These are phyloP conservation scores for Penicillium robsamsonii DNA, from an alignment of 495 filamentous ascomycete genomes.

Conservation along the genomic window DNA sequence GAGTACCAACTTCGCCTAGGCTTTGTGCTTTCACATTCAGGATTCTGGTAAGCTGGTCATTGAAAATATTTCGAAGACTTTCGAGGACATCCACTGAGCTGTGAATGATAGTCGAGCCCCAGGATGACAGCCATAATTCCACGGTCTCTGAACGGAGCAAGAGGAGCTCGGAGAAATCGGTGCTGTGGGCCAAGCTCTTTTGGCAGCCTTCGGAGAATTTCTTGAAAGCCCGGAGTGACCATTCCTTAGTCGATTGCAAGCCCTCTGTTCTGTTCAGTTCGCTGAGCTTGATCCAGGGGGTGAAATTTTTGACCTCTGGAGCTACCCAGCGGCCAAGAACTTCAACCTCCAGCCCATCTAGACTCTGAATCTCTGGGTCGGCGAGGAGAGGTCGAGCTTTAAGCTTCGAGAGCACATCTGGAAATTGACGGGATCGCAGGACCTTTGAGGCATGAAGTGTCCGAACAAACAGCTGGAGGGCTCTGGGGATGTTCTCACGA, in stretches of 20 bases:
- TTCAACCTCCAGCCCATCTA: constrained; percentile 78
- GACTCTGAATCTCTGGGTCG: constrained; percentile 58
- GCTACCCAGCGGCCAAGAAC: constrained; percentile 78
- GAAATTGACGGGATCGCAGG: constrained; percentile 68
- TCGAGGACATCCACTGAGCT: constrained; percentile 60
- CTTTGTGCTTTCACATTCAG: constrained; percentile 56
- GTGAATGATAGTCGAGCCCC: constrained; percentile 41
- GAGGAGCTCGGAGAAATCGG: constrained; percentile 65
- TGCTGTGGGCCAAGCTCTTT: constrained; percentile 51
- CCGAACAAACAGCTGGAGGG: constrained; percentile 68
- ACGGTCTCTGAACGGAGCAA: constrained; percentile 66
- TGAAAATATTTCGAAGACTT: constrained; percentile 65
- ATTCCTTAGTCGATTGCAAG: constrained; percentile 62
- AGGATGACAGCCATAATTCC: constrained; percentile 66
- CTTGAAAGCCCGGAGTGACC: constrained; percentile 71
- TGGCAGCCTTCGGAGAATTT: constrained; percentile 59
- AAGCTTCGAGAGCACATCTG: constrained; percentile 65
- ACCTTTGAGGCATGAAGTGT: constrained; percentile 75
- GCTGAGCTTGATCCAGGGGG: constrained; percentile 84
- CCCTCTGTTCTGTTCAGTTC: constrained; percentile 67
- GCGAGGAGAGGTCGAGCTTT: constrained; percentile 68
- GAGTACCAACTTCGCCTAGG: constrained; percentile 58
- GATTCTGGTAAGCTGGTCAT: constrained; percentile 58
- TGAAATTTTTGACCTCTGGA: constrained; percentile 81
- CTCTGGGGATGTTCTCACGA: constrained; percentile 53